Base-by-base conservation (phyloP, 768 basidiomycete genomes). In the Paxillus ammoniavirescens region DNA sequence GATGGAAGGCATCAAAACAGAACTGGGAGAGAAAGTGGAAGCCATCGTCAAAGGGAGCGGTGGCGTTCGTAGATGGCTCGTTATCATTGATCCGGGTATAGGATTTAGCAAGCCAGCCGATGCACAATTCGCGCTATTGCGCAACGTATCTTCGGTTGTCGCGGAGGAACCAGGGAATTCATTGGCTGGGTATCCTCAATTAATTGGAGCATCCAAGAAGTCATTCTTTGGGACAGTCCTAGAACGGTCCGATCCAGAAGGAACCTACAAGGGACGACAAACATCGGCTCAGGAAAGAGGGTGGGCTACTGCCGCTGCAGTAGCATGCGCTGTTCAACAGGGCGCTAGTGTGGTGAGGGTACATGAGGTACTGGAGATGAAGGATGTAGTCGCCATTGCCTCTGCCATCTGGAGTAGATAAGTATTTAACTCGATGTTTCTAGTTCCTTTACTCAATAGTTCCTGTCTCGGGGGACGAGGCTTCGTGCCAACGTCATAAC, bases 81-180 rank as follows among this genome's bases (percentile, higher is more conserved):
- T 98, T 56, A 79, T 98, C 49, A 79, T 87, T 23, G 97, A 98
- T 72, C 92, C 96, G 3, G 96, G 96, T 0, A 74, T 98, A 49
- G 96, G 97, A 33, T 99, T 98, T 68, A 96, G 94, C 70, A 98
- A 98, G 71, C 81, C 83, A 0, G 66, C 85, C 2, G 78, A 84
- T 28, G 91, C 80, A 5, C 95, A 96, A 69, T 58, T 93, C 33
- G 75, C 78, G 56, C 62, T 96, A 10, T 67, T 98, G 46, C 77
- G 85, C 9, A 60, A 78, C 35, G 75, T 74, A 47, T 77, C 65
- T 17, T 66, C 56, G 46, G 66, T 91, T 40, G 81, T 78, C 0
- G 76, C 73, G 2, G 75, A 81, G 40, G 50, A 42, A 23, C 61
- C 54, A 17, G 68, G 69, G 41, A 89, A 87, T 55, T 72, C 75